Base-by-base conservation (phyloP, 1,139 yeast species). In the Pichia sp. region DNA sequence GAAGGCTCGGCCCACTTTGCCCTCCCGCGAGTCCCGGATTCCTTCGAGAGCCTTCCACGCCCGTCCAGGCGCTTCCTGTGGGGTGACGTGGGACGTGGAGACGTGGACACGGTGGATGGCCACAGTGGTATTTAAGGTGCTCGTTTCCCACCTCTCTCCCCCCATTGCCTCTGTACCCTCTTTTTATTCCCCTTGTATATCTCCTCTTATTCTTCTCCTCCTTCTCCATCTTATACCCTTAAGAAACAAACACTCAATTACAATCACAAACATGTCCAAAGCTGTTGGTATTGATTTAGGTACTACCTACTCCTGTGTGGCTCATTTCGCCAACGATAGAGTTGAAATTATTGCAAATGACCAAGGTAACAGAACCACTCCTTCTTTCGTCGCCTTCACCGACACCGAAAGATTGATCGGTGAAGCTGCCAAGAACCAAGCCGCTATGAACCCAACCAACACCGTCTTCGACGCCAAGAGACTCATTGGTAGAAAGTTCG, bases 331-430 rank as follows among this genome's bases (percentile, higher is more conserved):
- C 51, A 83, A 83, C 60, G 89, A 83, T 62, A 56, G 66, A 46
- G 96, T 90, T 51, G 96, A 88, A 71, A 89, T 88, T 61, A 76
- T 89, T 62, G 96, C 96, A 60, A 88, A 88, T 67, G 96, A 88
- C 69, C 96, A 89, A 73, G 96, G 96, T 74, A 87, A 87, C 75
- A 84, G 96, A 74, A 88, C 89, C 60, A 88, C 96, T 44, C 96
- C 96, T 32, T 86, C 95, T 5, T 87, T 83, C 65, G 96, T 87
- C 52, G 91, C 94, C 20, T 87, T 87, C 70, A 84, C 88, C 42
- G 85, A 79, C 49, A 88, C 85, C 34, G 96, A 87, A 72, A 82
- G 96, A 68, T 78, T 89, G 59, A 88, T 89, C 58, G 96, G 96
- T 67, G 96, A 88, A 66, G 93, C 96, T 39, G 96, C 96, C 44